These are phyloP conservation scores for Piper longum DNA, from an alignment of 164 flowering plant species.

Conservation along the genomic window DNA sequence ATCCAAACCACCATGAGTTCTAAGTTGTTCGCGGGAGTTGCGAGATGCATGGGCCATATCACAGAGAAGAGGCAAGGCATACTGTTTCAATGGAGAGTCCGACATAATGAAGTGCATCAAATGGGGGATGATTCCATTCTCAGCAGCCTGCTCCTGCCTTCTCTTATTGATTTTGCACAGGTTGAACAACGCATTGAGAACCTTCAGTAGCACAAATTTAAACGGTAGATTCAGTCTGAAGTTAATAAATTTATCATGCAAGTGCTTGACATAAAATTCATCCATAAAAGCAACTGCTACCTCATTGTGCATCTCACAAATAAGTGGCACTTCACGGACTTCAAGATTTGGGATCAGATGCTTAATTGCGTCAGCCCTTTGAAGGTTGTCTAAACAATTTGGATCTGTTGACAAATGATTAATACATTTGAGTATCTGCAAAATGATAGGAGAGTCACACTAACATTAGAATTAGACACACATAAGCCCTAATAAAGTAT, in stretches of 20 bases:
- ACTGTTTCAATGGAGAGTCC: conserved; percentile 71
- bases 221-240: not conserved
- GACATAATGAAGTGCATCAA: conserved; percentile 80
- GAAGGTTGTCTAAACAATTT: conserved; percentile 91
- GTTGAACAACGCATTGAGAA: conserved; percentile 83
- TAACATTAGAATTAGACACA: too few relatives aligned
- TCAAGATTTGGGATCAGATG: conserved; percentile 96
- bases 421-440: conserved; percentile 74
- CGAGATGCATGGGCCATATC: conserved; percentile 99
- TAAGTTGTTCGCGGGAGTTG: conserved; percentile 87
- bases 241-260: not conserved
- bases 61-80: conserved; percentile 84
- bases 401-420: conserved; percentile 94
- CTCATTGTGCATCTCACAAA: conserved; percentile 79
- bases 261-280: not conserved
- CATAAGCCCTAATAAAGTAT: not conserved
- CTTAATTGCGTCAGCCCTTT: conserved; percentile 93
- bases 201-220: conserved; percentile 28
- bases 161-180: conserved; percentile 97
- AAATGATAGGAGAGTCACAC: conserved; percentile 4
- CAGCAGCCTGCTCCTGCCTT: conserved; percentile 98
- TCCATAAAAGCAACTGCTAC: conserved; percentile 19
- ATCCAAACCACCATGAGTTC: conserved; percentile 91
- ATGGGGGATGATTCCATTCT: conserved; percentile 98
- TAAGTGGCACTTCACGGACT: conserved; percentile 78